A percentile compares a stretch with the other conserved stretches of the same genome.
phyloP scores from a whole-genome alignment of 768 basidiomycete species.

The Collybiopsis luxurians region DNA sequence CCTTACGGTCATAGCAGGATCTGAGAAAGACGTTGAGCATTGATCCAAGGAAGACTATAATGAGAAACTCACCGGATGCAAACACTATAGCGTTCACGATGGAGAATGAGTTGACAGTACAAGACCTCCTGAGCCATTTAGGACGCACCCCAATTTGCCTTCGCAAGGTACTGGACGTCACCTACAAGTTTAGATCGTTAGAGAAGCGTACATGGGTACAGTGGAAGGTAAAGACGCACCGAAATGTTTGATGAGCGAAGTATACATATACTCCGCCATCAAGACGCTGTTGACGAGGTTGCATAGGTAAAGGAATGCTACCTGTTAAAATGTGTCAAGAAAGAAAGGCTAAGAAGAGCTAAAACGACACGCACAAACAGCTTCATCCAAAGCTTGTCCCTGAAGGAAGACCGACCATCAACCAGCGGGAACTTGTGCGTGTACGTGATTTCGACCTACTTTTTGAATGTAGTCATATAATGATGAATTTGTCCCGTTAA shows the following conservation, averaged over 20 bases:
- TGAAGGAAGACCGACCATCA: not conserved
- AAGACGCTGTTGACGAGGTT: not conserved
- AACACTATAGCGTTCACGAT: no score
- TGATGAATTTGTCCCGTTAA: not conserved
- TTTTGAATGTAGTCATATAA: not conserved
- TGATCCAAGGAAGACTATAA: no score
- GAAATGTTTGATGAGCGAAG: not conserved
- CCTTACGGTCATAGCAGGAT: not conserved
- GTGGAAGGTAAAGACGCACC: not conserved
- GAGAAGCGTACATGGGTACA: not conserved
- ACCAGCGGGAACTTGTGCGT: not conserved
- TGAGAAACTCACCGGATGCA: no score
- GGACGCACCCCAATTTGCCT: not conserved
- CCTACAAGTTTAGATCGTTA: not conserved
- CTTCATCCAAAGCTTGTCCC: not conserved
- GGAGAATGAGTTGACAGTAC: no score
- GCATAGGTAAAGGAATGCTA: not conserved
- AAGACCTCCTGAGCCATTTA: no score
- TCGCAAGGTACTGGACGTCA: not conserved
- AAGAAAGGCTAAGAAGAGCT: not conserved
- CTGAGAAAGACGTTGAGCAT: not conserved
- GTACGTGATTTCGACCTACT: not conserved
- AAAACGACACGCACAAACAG: not conserved
- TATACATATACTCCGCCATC: not conserved
- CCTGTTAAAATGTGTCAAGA: not conserved